Base-by-base conservation (phyloP, 176 grass and related monocot species). In the Phoenix roebelenii region DNA sequence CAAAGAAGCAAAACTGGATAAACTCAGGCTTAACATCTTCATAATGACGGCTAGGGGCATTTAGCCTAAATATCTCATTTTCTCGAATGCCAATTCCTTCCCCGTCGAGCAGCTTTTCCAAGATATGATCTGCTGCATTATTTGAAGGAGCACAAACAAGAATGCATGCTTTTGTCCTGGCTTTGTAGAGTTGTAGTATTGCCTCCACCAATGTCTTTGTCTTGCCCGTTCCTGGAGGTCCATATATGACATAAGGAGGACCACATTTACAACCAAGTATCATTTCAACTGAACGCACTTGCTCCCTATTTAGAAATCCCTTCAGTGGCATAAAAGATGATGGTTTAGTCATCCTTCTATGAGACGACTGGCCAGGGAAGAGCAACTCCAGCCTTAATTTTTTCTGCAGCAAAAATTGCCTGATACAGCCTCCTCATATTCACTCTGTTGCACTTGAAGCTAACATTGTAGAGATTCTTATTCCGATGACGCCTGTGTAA, bases 81-180 rank as follows among this genome's bases (percentile, higher is more conserved):
- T 70, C 64, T 24, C 70, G 74, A 69, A 97, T 80, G 35, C 78
- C 49, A 26, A 18, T 18, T 29, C 61, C 55, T 58, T 84, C 56
- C 54, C 66, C 25, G 4, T 25, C 65, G n/a, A 91, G 59, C 44
- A 97, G 66, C 32, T 97, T 90, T 52, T 75, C 78, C 75, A 91
- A 70, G 65, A 91, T 73, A 87, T 88, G 92, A 25, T 97, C 92
- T 25, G 92, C 87, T 26, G 92, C 87, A 44, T 68, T 88, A 67
- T 97, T 97, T 64, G 92, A 97, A 68, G 92, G 74, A 57, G 92
- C 84, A 77, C 92, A 97, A 58, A 97, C 62, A 25, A 91, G 78
- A 72, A 97, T 74, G 55, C 72, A 65, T 58, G 83, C 57, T 64
- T 69, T 90, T 61, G 57, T 84, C 32, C 75, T 80, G 44, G 22